Percentiles rank a stretch among this genome's conserved stretches.
Conservation (phyloP, 2,329 filamentous ascomycete genomes). For the Magnaporthiopsis rhizophila region DNA sequence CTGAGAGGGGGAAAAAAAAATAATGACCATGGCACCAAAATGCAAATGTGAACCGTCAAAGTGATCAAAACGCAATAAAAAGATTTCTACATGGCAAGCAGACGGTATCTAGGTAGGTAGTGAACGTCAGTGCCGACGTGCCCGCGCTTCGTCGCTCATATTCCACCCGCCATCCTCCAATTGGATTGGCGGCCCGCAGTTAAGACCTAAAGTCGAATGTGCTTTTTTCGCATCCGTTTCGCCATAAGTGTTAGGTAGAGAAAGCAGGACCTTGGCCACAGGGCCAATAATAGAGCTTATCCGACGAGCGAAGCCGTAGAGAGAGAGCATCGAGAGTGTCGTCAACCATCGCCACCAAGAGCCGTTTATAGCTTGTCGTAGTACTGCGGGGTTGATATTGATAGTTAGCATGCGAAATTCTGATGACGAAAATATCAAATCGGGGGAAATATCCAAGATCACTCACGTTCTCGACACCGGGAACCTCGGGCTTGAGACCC, state of each 20-base stretch:
- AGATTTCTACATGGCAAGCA: slow-evolving; percentile 7
- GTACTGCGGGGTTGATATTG: slow-evolving; percentile 57
- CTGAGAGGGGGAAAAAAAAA: no score
- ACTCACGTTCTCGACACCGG: slow-evolving; percentile 92
- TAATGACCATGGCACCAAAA: no score
- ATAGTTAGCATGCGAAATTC: slow-evolving; percentile 28
- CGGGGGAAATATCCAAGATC: neutral
- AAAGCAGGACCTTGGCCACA: neutral
- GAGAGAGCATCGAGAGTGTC: slow-evolving; percentile 11
- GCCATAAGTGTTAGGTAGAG: neutral
- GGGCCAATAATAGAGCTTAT: neutral
- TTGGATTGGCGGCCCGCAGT: neutral
- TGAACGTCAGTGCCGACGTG: slow-evolving; percentile 4
- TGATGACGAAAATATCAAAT: neutral
- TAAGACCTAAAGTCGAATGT: neutral
- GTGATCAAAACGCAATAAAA: slow-evolving; percentile 3
- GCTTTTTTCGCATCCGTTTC: neutral
- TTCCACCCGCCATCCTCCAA: neutral
- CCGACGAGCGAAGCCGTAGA: neutral
- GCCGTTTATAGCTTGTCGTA: slow-evolving; percentile 92
- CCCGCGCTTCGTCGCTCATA: slow-evolving; percentile 2
- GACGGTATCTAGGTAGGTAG: slow-evolving; percentile 5
- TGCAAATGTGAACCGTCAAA: neutral
- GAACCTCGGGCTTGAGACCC: slow-evolving; percentile 96
- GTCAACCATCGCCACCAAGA: slow-evolving; percentile 36